Evolutionary conservation across 352 stramenopile species (phyloP).

Genomic region (Pythium insidiosum): DNA sequence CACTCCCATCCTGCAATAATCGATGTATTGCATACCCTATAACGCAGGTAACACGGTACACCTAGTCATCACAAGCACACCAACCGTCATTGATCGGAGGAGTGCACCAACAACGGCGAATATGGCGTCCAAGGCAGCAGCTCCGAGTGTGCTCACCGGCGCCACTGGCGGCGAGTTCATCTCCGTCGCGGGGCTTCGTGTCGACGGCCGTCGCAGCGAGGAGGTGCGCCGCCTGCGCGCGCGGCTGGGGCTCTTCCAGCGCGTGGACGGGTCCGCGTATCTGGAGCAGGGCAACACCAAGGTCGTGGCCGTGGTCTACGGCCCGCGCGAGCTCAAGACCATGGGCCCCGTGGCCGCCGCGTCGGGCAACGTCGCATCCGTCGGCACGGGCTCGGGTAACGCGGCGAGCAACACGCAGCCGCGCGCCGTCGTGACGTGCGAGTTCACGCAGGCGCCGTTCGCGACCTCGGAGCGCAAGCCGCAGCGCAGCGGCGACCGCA

Average conservation of each 20-base stretch:
- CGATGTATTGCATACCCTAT: too few species aligned
- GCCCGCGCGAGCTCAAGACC: constrained; percentile 68
- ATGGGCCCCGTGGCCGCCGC: constrained; percentile 22
- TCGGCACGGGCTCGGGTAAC: constrained; percentile 53
- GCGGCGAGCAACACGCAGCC: constrained; percentile 62
- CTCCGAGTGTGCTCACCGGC: constrained; percentile 42
- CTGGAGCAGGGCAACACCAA: constrained; percentile 88
- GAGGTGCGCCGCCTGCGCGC: constrained; percentile 80
- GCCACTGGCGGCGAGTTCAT: constrained; percentile 67
- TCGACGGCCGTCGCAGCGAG: constrained; percentile 75
- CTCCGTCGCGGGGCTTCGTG: constrained; percentile 73
- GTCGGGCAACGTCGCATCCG: constrained; percentile 25
- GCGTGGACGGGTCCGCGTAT: constrained; percentile 84
- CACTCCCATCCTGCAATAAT: too few species aligned
- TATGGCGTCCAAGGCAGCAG: constrained; percentile 58
- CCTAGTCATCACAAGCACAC: too few species aligned
- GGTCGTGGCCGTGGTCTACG: constrained; percentile 83
- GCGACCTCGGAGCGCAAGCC: constrained; percentile 80
- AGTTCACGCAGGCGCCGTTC: constrained; percentile 86
- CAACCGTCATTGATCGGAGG: too few species aligned
- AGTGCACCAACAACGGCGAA: background rate
- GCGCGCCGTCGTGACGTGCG: constrained; percentile 67
- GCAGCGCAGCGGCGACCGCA: constrained; percentile 74
- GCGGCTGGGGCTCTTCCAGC: constrained; percentile 78
- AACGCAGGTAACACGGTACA: too few species aligned